Conservation (phyloP, 192 early-diverging fungal species). For the Gryganskiella cystojenkinii region DNA sequence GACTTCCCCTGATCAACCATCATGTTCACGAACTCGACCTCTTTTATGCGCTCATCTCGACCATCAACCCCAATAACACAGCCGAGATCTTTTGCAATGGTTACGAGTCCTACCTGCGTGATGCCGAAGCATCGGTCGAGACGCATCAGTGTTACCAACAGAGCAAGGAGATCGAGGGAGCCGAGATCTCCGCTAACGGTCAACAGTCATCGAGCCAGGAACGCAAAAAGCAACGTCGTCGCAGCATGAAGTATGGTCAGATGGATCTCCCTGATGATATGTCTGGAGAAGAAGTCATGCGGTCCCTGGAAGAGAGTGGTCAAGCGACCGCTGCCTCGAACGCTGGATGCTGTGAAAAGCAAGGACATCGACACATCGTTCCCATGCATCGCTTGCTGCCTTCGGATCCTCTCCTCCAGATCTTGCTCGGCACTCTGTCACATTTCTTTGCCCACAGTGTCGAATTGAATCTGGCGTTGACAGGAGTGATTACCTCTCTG, state of each 20-base stretch:
- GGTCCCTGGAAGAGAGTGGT: constrained; percentile 25
- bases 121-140: constrained; percentile 61
- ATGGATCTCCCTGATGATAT: constrained; percentile 48
- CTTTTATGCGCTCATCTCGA: constrained; percentile 65
- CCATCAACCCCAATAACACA: constrained; percentile 61
- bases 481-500: constrained; percentile 88
- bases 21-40: constrained; percentile 68
- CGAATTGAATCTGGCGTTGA: constrained; percentile 91
- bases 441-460: constrained; percentile 90
- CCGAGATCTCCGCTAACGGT: constrained; percentile 19
- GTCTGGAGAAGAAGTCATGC: constrained; percentile 30
- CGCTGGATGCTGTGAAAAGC: constrained; percentile 26
- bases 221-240: constrained; percentile 53
- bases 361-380: constrained; percentile 19
- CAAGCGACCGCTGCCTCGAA: constrained; percentile 17
- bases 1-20: constrained; percentile 59
- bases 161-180: constrained; percentile 44
- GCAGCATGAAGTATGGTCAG: constrained; percentile 64
- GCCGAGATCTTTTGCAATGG: constrained; percentile 64
- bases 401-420: constrained; percentile 74
- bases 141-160: constrained; percentile 62
- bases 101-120: constrained; percentile 65
- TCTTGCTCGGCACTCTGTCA: constrained; percentile 71
- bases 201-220: constrained; percentile 45
- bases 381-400: constrained; percentile 62